Evolutionary conservation across 345 rosid species (phyloP).

Genomic region (Linum trigynum): DNA sequence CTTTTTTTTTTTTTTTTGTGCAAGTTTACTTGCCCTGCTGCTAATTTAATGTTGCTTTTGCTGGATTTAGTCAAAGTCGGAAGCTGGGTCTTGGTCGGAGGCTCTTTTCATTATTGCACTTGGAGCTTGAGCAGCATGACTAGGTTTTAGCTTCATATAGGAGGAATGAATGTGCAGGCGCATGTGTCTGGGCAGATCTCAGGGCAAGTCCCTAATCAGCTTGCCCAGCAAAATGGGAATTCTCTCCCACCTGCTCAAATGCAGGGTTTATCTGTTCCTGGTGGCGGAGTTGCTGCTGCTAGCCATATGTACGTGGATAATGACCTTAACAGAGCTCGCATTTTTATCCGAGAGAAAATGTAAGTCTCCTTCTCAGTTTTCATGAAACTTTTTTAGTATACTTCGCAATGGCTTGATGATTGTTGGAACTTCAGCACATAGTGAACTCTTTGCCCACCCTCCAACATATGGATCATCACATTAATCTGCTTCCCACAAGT

Average conservation of each 20-base stretch:
- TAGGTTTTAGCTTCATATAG: not conserved
- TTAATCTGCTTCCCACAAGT: not conserved
- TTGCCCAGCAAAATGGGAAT: conserved; percentile 60
- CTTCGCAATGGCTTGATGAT: not conserved
- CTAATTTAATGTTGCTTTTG: not conserved
- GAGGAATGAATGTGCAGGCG: conserved; percentile 54
- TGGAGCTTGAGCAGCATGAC: conserved; percentile 10
- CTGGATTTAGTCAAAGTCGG: not conserved
- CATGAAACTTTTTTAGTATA: not conserved
- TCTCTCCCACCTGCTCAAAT: conserved; percentile 40
- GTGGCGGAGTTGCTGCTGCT: conserved; percentile 18
- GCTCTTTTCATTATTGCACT: not conserved
- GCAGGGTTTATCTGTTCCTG: conserved; percentile 37
- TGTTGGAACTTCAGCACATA: not conserved
- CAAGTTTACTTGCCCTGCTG: not conserved
- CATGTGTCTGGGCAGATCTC: conserved; percentile 48
- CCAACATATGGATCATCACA: not conserved
- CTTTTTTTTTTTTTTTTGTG: not conserved
- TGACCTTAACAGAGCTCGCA: conserved; percentile 40
- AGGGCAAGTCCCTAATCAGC: conserved; percentile 59
- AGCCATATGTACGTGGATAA: conserved; percentile 11
- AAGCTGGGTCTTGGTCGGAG: not conserved
- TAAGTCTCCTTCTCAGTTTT: conserved; percentile 24
- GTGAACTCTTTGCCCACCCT: not conserved
- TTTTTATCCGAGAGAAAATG: conserved; percentile 44